Conservation (phyloP, 2,329 filamentous ascomycete genomes). For the Orbilia quercus region DNA sequence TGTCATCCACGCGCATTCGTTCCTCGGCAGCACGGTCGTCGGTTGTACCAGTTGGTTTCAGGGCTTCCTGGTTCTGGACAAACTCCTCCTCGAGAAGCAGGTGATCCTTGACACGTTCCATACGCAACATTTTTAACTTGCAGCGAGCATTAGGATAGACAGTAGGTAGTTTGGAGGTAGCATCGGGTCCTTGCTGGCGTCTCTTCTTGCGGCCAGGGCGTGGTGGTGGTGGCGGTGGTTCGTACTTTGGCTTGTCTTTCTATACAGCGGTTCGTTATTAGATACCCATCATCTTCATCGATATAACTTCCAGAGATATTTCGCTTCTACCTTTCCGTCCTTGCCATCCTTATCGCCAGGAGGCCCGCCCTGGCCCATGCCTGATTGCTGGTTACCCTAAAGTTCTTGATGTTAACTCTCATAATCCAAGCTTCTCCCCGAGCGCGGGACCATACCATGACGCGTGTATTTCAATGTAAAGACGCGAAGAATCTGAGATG, state of each 20-base stretch:
- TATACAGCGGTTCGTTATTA: slow-evolving; percentile 63
- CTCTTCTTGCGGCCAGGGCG: slow-evolving; percentile 98
- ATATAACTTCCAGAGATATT: slow-evolving; percentile 2
- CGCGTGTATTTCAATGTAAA: slow-evolving; percentile 33
- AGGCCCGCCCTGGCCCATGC: slow-evolving; percentile 77
- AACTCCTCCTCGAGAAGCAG: slow-evolving; percentile 97
- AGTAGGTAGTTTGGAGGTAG: slow-evolving; percentile 91
- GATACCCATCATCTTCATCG: slow-evolving; percentile 13
- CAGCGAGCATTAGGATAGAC: slow-evolving; percentile 96
- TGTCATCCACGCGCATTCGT: slow-evolving; percentile 93
- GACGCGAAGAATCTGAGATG: slow-evolving; percentile 7
- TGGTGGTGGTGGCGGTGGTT: slow-evolving; percentile 96
- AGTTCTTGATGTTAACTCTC: slow-evolving; percentile 8
- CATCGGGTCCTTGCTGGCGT: slow-evolving; percentile 91
- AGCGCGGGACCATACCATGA: slow-evolving; percentile 44
- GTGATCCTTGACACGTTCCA: slow-evolving; percentile 99
- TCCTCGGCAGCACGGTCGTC: slow-evolving; percentile 91
- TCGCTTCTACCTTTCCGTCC: slow-evolving; percentile 83
- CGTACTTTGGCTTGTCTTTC: slow-evolving; percentile 99
- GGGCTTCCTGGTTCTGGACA: slow-evolving; percentile 96
- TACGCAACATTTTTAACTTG: slow-evolving; percentile 94
- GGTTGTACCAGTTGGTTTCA: slow-evolving; percentile 79
- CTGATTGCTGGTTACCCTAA: slow-evolving; percentile 86
- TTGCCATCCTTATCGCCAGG: slow-evolving; percentile 83
- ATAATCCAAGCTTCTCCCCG: slow-evolving; percentile 3